These are phyloP conservation scores for Amanita rubescens DNA, from an alignment of 768 basidiomycete species.

Conservation along the genomic window DNA sequence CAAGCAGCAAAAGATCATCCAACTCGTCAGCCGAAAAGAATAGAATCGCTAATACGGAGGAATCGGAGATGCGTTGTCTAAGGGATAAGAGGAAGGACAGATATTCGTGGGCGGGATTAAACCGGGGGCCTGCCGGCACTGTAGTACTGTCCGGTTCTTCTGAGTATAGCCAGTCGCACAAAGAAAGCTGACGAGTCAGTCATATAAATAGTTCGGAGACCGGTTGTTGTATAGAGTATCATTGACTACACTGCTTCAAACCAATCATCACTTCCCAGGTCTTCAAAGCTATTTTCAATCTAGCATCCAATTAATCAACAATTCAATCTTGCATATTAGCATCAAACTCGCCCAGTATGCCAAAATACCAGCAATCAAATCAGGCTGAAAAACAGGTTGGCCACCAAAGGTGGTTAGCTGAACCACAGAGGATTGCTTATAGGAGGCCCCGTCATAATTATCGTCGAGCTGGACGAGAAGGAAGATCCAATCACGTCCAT, in stretches of 20 bases:
- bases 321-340: no score
- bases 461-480: constrained; percentile 13
- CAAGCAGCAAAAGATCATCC: neutral
- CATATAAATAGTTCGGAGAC: no score
- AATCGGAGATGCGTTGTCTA: neutral
- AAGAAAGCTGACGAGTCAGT: neutral
- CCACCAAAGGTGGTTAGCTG: no score
- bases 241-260: no score
- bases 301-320: no score
- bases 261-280: no score
- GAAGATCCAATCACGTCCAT: neutral
- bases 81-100: neutral
- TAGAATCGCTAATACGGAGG: constrained; percentile 1
- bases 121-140: constrained; percentile 3
- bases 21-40: neutral
- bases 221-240: no score
- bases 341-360: no score
- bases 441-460: constrained; percentile 12
- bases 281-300: no score
- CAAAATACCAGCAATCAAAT: no score
- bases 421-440: constrained; percentile 7
- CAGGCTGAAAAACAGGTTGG: no score
- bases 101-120: constrained; percentile 5
- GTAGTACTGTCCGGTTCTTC: neutral
- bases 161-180: neutral